Base-by-base conservation (phyloP, 1,284 basidiomycete species). In the Apiotrichum gamsii region DNA sequence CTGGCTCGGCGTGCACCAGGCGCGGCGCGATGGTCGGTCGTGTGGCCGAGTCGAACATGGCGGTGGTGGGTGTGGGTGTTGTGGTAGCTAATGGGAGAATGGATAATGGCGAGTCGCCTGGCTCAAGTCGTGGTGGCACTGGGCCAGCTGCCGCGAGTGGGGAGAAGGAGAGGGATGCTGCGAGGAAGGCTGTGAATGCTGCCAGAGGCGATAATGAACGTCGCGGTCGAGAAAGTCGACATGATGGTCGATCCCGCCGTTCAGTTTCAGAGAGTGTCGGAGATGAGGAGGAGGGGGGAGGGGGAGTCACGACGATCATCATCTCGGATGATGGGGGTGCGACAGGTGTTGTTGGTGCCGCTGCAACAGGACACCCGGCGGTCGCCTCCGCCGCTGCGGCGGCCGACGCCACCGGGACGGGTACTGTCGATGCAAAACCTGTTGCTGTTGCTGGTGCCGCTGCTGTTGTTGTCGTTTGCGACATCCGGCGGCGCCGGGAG, bases 101-200 rank as follows among this genome's bases (percentile, higher is more conserved):
- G 11, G 25, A 28, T 11, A 28, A 11, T 3, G 29, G 9, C 15
- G 29, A n/a, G 5, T 5, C 18, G 21, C 14, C 14, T 10, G 20
- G 11, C 6, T 25, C 16, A 31, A 4, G 5, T 16, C 3, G 28
- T 16, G 18, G 19, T 43, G 24, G 35, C 3, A 45, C 6, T 14
- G 46, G 46, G 2, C 35, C 39, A 3, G 46, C 46, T 8, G 40
- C 32, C 19, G 40, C 40, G 8, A 47, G 23, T 42, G 46, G 46
- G 6, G 5, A 18, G 24, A 43, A 24, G 8, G 46, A 19, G 18
- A 33, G 18, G 3, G 43, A 29, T 6, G 38, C 5, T 2, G 23
- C 28, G 18, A 47, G 36, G 21, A 30, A n/a, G 8, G 36, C 30
- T 11, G 43, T 24, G n/a, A 43, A 24, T 16, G 25, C 19, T 32